These are phyloP conservation scores for Paracamarosporium sp. DNA, from an alignment of 2,329 filamentous ascomycete genomes.

Conservation along the genomic window DNA sequence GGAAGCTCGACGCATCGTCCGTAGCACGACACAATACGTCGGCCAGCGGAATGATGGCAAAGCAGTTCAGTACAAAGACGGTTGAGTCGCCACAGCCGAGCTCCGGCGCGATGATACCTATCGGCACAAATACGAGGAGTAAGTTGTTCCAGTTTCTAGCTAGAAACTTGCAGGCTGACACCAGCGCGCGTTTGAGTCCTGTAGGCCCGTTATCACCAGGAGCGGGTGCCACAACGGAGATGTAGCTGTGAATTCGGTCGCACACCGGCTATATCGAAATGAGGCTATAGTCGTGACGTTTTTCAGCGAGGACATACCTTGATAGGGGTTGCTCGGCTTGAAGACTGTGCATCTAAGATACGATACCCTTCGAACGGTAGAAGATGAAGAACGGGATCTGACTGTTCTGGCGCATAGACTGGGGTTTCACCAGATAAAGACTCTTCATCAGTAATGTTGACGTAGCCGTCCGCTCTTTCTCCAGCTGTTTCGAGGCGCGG, in stretches of 20 bases:
- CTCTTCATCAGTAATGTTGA: background rate
- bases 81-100: conserved; percentile 72
- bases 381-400: background rate
- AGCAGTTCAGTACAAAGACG: conserved; percentile 21
- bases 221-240: background rate
- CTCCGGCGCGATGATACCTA: conserved; percentile 60
- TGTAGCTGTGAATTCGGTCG: conserved; percentile 1
- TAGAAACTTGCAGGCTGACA: background rate
- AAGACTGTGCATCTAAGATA: background rate
- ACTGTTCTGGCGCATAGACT: background rate
- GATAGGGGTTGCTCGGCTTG: background rate
- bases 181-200: background rate
- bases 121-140: conserved; percentile 74
- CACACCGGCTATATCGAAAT: background rate
- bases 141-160: conserved; percentile 72
- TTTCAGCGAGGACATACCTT: background rate
- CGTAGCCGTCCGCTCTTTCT: background rate
- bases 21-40: conserved; percentile 22
- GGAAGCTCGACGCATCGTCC: conserved; percentile 82
- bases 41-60: conserved; percentile 20
- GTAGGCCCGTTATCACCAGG: background rate
- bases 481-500: background rate
- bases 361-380: background rate
- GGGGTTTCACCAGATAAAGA: background rate
- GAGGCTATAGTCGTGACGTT: background rate